Conservation (phyloP, 1,284 basidiomycete genomes). For the Gymnopus androsaceus region DNA sequence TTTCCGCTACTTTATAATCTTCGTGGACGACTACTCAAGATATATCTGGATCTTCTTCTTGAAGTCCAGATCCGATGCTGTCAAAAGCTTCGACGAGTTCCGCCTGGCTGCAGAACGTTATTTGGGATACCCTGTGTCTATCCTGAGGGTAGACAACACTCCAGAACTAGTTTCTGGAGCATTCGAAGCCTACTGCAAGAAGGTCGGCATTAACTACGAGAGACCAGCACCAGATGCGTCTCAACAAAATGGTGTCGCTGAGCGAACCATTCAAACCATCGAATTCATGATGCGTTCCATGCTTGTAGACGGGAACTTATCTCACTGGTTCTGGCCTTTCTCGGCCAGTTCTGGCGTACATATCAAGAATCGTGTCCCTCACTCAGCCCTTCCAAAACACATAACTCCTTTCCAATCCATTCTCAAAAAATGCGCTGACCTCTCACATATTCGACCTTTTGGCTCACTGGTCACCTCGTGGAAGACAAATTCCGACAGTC, state of each 20-base stretch:
- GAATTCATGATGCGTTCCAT: constrained; percentile 17
- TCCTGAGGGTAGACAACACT: constrained; percentile 20
- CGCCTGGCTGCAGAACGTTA: constrained; percentile 16
- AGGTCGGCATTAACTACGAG: constrained; percentile 16
- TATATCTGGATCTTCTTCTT: no score
- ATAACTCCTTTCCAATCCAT: not conserved
- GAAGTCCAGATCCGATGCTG: constrained; percentile 9
- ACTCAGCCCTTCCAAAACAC: not conserved
- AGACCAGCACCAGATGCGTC: constrained; percentile 23
- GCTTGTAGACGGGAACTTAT: constrained; percentile 18
- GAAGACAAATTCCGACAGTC: not conserved
- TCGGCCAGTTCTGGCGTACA: not conserved
- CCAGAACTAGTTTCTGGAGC: constrained; percentile 13
- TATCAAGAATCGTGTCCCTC: not conserved
- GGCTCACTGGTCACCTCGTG: not conserved
- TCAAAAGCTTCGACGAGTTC: constrained; percentile 17
- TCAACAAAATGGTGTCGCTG: constrained; percentile 24
- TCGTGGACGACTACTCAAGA: constrained; percentile 6
- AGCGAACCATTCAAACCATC: constrained; percentile 14
- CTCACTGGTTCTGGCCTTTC: constrained; percentile 7
- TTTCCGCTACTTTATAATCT: constrained; percentile 8
- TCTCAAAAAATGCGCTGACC: not conserved
- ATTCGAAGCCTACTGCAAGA: constrained; percentile 15
- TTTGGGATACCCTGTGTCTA: constrained; percentile 10
- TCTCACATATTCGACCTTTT: constrained; percentile 14